A percentile compares a stretch with the other conserved stretches of the same genome.
phyloP scores from a whole-genome alignment of 176 grass and related monocot genomes.

The Carex myosuroides region DNA sequence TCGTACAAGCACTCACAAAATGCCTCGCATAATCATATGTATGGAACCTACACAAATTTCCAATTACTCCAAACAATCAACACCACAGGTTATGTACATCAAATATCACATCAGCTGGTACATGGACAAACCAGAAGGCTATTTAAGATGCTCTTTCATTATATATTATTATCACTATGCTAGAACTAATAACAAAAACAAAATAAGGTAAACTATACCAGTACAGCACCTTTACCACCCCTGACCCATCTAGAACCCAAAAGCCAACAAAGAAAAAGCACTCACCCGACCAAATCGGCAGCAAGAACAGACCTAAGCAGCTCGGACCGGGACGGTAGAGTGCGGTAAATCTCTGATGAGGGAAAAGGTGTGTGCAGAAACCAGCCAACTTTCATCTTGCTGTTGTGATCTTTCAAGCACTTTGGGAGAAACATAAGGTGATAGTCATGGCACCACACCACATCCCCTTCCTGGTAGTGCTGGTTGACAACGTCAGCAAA shows the following conservation, averaged over 20 bases:
- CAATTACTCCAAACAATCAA: slow-evolving; percentile 8
- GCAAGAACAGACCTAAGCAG: slow-evolving; percentile 88
- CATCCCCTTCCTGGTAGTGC: slow-evolving; percentile 98
- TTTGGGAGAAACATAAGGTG: slow-evolving; percentile 98
- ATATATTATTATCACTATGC: not conserved
- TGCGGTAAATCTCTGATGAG: slow-evolving; percentile 92
- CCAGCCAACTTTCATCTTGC: slow-evolving; percentile 99
- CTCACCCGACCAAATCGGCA: slow-evolving; percentile 98
- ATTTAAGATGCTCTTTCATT: not conserved
- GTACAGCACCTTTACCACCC: not conserved
- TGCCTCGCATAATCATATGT: slow-evolving; percentile 89
- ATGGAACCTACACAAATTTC: slow-evolving; percentile 54
- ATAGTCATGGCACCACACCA: slow-evolving; percentile 99
- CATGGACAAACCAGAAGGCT: not conserved
- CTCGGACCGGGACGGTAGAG: slow-evolving; percentile 81
- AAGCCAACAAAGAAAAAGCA: slow-evolving; percentile 17
- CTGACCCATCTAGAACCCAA: not conserved
- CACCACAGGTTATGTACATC: not conserved
- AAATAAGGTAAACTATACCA: not conserved
- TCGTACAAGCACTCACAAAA: slow-evolving; percentile 93
- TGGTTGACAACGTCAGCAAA: slow-evolving; percentile 94
- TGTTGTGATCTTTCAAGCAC: slow-evolving; percentile 91
- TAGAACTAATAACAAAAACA: not conserved
- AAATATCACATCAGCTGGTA: not conserved
- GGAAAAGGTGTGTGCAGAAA: slow-evolving; percentile 99